Percentiles rank a stretch among this genome's conserved stretches.
phyloP scores from a whole-genome alignment of 768 basidiomycete genomes.

The Tricholoma furcatifolium region DNA sequence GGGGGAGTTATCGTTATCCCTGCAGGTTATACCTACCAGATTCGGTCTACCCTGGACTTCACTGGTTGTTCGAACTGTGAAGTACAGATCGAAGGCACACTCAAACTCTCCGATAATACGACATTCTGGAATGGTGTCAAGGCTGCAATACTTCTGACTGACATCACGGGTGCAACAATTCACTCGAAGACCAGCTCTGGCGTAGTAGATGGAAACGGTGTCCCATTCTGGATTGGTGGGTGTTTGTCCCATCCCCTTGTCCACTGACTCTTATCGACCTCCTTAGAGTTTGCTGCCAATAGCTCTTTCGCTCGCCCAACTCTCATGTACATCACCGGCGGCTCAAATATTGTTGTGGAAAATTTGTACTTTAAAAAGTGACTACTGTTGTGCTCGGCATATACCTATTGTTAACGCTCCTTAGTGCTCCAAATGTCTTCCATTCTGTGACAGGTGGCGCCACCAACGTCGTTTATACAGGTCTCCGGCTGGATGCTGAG shows the following conservation, averaged over 20 bases:
- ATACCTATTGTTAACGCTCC: not conserved
- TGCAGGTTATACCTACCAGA: constrained; percentile 22
- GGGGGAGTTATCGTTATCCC: constrained; percentile 30
- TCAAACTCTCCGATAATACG: constrained; percentile 26
- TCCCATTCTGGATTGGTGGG: constrained; percentile 28
- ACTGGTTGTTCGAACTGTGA: constrained; percentile 28
- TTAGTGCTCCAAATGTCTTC: constrained; percentile 26
- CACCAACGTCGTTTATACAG: constrained; percentile 24
- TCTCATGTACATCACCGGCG: constrained; percentile 25
- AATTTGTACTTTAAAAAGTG: constrained; percentile 29
- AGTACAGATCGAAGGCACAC: constrained; percentile 28
- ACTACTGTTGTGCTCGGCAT: not conserved
- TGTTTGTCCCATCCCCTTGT: not conserved
- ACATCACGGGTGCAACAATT: constrained; percentile 22
- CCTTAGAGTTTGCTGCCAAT: constrained; percentile 24
- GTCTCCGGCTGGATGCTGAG: constrained; percentile 25
- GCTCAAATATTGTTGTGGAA: constrained; percentile 25
- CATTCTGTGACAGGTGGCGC: constrained; percentile 26
- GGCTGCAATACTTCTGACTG: constrained; percentile 21
- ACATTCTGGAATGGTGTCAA: constrained; percentile 27
- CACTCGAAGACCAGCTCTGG: constrained; percentile 27
- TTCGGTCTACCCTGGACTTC: constrained; percentile 26
- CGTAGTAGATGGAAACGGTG: constrained; percentile 29
- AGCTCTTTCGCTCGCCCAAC: constrained; percentile 28
- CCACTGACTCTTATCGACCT: not conserved